Percentiles rank a stretch among this genome's conserved stretches.
Conservation (phyloP, 2,329 filamentous ascomycete genomes). For the Colletotrichum sp. region DNA sequence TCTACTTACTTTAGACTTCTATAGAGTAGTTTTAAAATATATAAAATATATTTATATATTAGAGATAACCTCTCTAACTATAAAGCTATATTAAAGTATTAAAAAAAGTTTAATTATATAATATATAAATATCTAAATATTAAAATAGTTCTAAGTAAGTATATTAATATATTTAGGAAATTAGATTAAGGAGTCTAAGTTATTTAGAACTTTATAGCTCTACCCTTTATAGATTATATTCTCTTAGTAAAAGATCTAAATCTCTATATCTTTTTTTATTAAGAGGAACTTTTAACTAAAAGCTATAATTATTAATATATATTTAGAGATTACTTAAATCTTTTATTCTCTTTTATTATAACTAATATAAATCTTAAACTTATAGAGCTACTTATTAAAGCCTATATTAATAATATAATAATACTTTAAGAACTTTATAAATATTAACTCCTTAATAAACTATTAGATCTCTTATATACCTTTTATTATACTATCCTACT, state of each 20-base stretch:
- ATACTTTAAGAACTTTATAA: fast-evolving
- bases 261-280: neutral
- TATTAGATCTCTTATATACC: neutral
- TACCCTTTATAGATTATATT: neutral
- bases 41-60: neutral
- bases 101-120: fast-evolving
- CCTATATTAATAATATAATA: neutral
- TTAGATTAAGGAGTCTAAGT: neutral
- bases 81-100: neutral
- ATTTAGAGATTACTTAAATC: neutral
- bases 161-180: neutral
- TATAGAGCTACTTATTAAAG: neutral
- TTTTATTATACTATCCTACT: neutral
- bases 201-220: neutral
- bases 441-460: fast-evolving
- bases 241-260: neutral
- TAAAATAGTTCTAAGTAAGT: fast-evolving
- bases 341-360: neutral
- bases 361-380: fast-evolving
- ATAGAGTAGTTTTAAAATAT: neutral
- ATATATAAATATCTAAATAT: neutral
- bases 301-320: neutral
- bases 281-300: neutral
- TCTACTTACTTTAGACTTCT: fast-evolving
- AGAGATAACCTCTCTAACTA: fast-evolving